Evolutionary conservation across 2,329 filamentous ascomycete species (phyloP), one percentile per base, ranked within the genome.

Genomic region (Helicocarpus griseus): DNA sequence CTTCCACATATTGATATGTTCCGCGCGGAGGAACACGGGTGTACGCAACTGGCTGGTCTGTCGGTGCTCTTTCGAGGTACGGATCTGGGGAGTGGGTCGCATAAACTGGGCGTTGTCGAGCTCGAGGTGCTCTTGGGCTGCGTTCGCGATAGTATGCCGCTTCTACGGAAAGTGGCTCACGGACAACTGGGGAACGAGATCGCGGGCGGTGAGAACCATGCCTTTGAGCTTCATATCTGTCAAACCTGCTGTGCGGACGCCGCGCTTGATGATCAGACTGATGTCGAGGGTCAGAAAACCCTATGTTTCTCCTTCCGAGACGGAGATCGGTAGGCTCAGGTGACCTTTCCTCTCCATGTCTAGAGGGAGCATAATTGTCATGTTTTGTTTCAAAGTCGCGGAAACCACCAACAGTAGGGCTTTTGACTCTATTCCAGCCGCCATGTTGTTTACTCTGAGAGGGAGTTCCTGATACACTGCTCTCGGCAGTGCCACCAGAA

Each of bases 181-280:
- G 53, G n/a, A 54, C 51, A 26, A 49, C 47, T 17, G 64, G 61
- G n/a, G 64, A 66, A 28, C 56, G 57, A 13, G 63, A 61, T n/a
- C 57, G 51, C 4, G 59, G 53, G 26, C 61, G 58, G 22, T 59
- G 53, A 33, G 58, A 58, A 24, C 53, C 56, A 13, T 47, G 45
- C 36, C 45, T 47, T 47, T 63, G 56, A 38, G 56, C 56, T 51
- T 63, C 60, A 44, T 63, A 63, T 35, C 61, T 55, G 26, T 61
- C 61, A 47, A 61, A 62, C n/a, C 61, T 55, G 49, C 60, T 64
- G 13, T 56, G 51, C 21, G 63, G 57, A 17, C 60, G 54, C 44
- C 58, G 56, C 5, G 39, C 13, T 49, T 44, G 11, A 50, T 57
- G 47, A 11, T 56, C 55, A 13, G 53, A 11, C 21, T 50, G 49